These are phyloP conservation scores for Peribolospora baueri DNA, from an alignment of 768 basidiomycete species.

Conservation along the genomic window DNA sequence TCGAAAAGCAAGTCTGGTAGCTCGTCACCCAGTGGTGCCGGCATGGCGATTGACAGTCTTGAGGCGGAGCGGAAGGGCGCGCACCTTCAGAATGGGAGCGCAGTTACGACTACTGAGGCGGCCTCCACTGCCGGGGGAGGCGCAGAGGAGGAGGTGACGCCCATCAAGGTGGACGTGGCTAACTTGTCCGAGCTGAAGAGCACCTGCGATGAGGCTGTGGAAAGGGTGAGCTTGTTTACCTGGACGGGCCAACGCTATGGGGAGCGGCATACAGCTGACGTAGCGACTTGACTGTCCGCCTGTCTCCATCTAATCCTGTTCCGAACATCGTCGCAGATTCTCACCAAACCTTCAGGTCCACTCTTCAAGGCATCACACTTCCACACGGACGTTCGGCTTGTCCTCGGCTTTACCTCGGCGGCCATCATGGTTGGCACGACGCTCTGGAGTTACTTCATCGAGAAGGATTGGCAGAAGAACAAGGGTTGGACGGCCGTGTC, in stretches of 20 bases:
- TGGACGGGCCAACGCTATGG: slow-evolving; percentile 11
- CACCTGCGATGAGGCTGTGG: slow-evolving; percentile 58
- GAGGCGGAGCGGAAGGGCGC: no score
- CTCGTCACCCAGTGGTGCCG: no score
- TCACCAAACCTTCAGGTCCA: slow-evolving; percentile 38
- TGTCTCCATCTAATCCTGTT: background rate
- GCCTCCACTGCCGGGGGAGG: no score
- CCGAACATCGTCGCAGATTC: slow-evolving; percentile 30
- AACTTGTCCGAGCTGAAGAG: slow-evolving; percentile 30
- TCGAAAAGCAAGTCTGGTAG: no score
- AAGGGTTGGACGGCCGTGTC: slow-evolving; percentile 54
- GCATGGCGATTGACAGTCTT: no score
- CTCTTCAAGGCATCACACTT: slow-evolving; percentile 63
- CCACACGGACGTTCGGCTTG: slow-evolving; percentile 71
- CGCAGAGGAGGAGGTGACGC: no score
- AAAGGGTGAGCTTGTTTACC: slow-evolving; percentile 38
- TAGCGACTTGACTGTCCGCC: background rate
- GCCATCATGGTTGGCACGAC: slow-evolving; percentile 58
- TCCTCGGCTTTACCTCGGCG: slow-evolving; percentile 64
- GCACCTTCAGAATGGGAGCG: no score
- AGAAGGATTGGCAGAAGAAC: slow-evolving; percentile 53
- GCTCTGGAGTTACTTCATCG: slow-evolving; percentile 54
- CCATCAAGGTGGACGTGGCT: slow-evolving; percentile 27
- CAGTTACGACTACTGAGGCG: no score
- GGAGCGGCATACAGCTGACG: background rate